phyloP scores from a whole-genome alignment of 2,329 filamentous ascomycete species.

The Penicillium sp. region DNA sequence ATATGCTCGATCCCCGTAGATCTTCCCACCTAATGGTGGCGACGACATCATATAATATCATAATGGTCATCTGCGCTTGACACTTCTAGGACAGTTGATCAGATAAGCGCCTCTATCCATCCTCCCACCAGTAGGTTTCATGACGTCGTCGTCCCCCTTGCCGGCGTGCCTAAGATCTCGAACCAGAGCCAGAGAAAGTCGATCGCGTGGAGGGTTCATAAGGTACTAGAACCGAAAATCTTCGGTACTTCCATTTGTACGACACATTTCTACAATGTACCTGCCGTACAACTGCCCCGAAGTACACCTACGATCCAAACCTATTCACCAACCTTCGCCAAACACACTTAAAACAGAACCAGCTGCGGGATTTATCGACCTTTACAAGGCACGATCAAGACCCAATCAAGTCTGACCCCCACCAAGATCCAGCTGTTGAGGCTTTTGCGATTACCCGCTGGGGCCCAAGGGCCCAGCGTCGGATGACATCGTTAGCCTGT shows the following conservation, averaged over 20 bases:
- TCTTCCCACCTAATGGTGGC: not conserved
- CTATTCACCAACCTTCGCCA: not conserved
- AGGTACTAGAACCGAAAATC: not conserved
- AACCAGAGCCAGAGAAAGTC: not conserved
- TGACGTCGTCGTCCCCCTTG: slow-evolving; percentile 8
- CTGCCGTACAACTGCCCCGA: no score
- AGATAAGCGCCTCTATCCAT: not conserved
- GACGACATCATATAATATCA: not conserved
- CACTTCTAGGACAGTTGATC: not conserved
- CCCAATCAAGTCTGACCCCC: slow-evolving; percentile 3
- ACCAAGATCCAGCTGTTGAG: slow-evolving; percentile 6
- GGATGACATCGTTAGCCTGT: slow-evolving; percentile 10
- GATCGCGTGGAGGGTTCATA: not conserved
- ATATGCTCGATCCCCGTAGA: not conserved
- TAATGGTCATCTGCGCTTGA: not conserved
- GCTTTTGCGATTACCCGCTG: slow-evolving; percentile 13
- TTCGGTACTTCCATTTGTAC: not conserved
- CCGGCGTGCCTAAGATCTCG: not conserved
- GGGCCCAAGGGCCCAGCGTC: not conserved
- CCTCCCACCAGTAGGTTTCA: not conserved
- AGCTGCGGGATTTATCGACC: not conserved
- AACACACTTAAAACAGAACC: not conserved
- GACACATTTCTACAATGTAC: no score
- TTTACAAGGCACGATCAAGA: slow-evolving; percentile 5
- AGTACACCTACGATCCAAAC: no score